These are phyloP conservation scores for Letharia lupina DNA, from an alignment of 495 filamentous ascomycete species.

Conservation along the genomic window DNA sequence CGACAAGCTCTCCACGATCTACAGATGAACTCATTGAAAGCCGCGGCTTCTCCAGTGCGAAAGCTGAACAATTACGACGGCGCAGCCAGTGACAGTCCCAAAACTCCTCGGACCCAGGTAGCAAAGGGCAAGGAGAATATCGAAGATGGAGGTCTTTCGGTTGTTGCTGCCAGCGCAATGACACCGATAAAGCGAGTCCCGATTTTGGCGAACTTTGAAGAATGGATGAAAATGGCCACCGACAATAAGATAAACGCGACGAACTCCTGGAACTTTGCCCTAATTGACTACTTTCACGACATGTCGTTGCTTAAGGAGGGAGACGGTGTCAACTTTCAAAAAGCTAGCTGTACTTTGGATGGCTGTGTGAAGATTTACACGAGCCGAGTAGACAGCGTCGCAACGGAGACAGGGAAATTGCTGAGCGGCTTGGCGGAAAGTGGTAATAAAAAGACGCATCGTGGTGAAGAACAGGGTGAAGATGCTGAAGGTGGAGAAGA, in stretches of 20 bases:
- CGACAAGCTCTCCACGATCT: slow-evolving; percentile 81
- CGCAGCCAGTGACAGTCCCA: slow-evolving; percentile 56
- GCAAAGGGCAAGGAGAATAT: slow-evolving; percentile 49
- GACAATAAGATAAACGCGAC: slow-evolving; percentile 99
- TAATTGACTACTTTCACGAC: slow-evolving; percentile 99
- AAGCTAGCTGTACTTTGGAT: slow-evolving; percentile 94
- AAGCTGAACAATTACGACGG: slow-evolving; percentile 57
- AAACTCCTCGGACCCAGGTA: slow-evolving; percentile 49
- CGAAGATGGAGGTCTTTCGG: slow-evolving; percentile 50
- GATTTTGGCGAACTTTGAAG: slow-evolving; percentile 94
- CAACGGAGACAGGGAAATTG: slow-evolving; percentile 92
- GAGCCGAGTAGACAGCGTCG: slow-evolving; percentile 94
- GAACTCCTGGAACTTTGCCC: slow-evolving; percentile 98
- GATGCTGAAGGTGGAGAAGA: slow-evolving; percentile 71
- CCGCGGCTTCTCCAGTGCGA: slow-evolving; percentile 80
- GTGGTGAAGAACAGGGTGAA: slow-evolving; percentile 53
- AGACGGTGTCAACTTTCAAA: slow-evolving; percentile 96
- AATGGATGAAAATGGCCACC: slow-evolving; percentile 99
- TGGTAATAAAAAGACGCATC: slow-evolving; percentile 64
- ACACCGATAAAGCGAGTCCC: slow-evolving; percentile 96
- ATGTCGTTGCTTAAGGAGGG: slow-evolving; percentile 97
- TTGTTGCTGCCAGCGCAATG: slow-evolving; percentile 59
- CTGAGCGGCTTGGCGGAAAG: slow-evolving; percentile 92
- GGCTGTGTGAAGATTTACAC: slow-evolving; percentile 99
- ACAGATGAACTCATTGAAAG: slow-evolving; percentile 85